Evolutionary conservation across 345 rosid genomes (phyloP), one percentile per base, ranked within the genome.

Genomic region (Luvunga scandens): DNA sequence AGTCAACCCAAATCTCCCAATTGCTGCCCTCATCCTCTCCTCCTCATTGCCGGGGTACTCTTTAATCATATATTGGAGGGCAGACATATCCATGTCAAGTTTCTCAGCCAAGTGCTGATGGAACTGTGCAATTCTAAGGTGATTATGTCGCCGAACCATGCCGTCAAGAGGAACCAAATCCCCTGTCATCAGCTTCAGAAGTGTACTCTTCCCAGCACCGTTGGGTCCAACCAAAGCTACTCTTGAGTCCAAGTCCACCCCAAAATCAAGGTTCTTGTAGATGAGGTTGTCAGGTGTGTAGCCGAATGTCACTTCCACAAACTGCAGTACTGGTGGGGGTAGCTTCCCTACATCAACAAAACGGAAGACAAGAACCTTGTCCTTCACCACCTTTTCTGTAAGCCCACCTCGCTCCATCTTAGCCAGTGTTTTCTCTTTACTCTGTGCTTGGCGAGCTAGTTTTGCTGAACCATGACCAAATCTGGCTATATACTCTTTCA

Each of bases 331-430:
- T 0, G 99, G 99, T 7, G 99, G 99, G 36, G 99, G 98, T 50
- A 97, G 97, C 86, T 97, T 97, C 7, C 99, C 99, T 4, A 97
- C 98, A 79, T 97, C 94, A 76, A 79, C 90, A 83, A 97, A 97
- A 6, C 93, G 94, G 77, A 97, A 97, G 66, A 94, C 93, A 12
- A 97, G 85, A 79, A 97, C 89, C 69, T 91, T 89, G 73, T 97
- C 98, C 72, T 85, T 91, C 1, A 50, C 85, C 5, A 94, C 99
- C 85, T 84, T 93, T 65, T 93, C 99, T 0, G 98, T 93, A 73
- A 97, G 98, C 27, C 99, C 99, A 77, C 98, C 99, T 18, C 98
- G 87, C 86, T 97, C 98, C 99, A 97, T 97, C 88, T 97, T 97
- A 8, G 99, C 99, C 50, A 97, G 86, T 1, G 99, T 97, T 76